A percentile compares a stretch with the other conserved stretches of the same genome.
Evolutionary conservation across 2,329 filamentous ascomycete genomes (phyloP).

Genomic region (Scopulariopsis brevicaulis): DNA sequence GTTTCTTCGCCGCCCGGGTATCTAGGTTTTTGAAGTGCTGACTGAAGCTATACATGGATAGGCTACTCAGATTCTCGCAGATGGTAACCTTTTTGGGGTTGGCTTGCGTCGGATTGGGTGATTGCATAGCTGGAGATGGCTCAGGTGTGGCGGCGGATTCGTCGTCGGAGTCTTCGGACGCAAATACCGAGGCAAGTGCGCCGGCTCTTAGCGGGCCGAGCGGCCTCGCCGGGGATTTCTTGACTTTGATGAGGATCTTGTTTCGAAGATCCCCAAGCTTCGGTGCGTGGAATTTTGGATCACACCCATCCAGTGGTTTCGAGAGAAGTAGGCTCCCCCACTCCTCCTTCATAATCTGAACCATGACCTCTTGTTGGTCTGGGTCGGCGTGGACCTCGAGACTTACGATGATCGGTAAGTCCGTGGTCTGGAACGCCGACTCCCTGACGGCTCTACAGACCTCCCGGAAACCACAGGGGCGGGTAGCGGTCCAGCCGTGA

Average conservation of each 20-base stretch:
- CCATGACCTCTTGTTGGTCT: slow-evolving; percentile 84
- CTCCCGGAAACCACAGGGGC: slow-evolving; percentile 74
- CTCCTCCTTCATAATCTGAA: slow-evolving; percentile 82
- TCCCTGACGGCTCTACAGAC: slow-evolving; percentile 74
- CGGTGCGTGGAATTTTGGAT: slow-evolving; percentile 48
- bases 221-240: slow-evolving; percentile 35
- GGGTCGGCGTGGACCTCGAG: slow-evolving; percentile 78
- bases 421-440: slow-evolving; percentile 63
- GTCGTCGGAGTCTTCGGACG: slow-evolving; percentile 3
- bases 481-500: slow-evolving; percentile 75
- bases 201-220: slow-evolving; percentile 9
- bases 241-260: slow-evolving; percentile 80
- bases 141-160: neutral
- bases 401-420: slow-evolving; percentile 80
- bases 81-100: slow-evolving; percentile 50
- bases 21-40: slow-evolving; percentile 68
- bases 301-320: slow-evolving; percentile 31
- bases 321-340: slow-evolving; percentile 71
- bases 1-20: slow-evolving; percentile 47
- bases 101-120: slow-evolving; percentile 15
- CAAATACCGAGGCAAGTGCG: neutral
- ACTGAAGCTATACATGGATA: slow-evolving; percentile 81
- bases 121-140: neutral
- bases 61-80: slow-evolving; percentile 55
- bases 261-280: slow-evolving; percentile 59